Conservation (phyloP, 352 stramenopile genomes). For the Phytophthora syringae region DNA sequence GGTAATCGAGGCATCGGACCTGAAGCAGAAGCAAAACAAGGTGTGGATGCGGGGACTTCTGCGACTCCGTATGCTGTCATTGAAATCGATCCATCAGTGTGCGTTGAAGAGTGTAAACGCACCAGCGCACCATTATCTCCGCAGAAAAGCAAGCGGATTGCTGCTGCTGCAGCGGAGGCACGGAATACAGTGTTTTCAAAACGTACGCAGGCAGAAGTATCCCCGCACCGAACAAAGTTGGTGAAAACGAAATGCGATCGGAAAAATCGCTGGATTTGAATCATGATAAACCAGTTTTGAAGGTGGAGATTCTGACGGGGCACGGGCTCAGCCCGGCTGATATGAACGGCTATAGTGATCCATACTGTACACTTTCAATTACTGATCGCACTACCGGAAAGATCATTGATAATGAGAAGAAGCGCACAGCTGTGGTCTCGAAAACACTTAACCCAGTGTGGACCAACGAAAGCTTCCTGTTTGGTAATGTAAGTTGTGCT, state of each 20-base stretch:
- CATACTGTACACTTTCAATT: conserved; percentile 72
- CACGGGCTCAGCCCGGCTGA: conserved; percentile 66
- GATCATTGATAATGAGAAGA: conserved; percentile 66
- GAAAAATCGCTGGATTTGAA: conserved; percentile 45
- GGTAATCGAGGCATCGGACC: conserved; percentile 48
- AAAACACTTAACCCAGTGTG: conserved; percentile 80
- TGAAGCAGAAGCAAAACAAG: conserved; percentile 23
- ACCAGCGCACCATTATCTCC: conserved; percentile 53
- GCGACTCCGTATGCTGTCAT: conserved; percentile 68
- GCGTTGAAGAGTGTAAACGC: conserved; percentile 63
- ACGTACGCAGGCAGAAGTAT: conserved; percentile 62
- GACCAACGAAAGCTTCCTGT: conserved; percentile 65
- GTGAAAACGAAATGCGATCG: conserved; percentile 66
- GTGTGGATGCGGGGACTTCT: conserved; percentile 24
- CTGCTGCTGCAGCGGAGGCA: conserved; percentile 44
- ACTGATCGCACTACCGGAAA: conserved; percentile 59
- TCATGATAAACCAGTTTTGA: conserved; percentile 44
- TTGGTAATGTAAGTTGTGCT: conserved; percentile 57
- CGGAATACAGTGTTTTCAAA: conserved; percentile 59
- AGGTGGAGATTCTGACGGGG: conserved; percentile 65
- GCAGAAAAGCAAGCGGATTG: conserved; percentile 53
- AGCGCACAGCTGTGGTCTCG: conserved; percentile 66
- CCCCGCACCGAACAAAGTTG: conserved; percentile 55
- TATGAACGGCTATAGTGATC: conserved; percentile 73
- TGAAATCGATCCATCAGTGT: conserved; percentile 60